phyloP scores from a whole-genome alignment of 768 basidiomycete species.

The Psilocybe subaeruginosa region DNA sequence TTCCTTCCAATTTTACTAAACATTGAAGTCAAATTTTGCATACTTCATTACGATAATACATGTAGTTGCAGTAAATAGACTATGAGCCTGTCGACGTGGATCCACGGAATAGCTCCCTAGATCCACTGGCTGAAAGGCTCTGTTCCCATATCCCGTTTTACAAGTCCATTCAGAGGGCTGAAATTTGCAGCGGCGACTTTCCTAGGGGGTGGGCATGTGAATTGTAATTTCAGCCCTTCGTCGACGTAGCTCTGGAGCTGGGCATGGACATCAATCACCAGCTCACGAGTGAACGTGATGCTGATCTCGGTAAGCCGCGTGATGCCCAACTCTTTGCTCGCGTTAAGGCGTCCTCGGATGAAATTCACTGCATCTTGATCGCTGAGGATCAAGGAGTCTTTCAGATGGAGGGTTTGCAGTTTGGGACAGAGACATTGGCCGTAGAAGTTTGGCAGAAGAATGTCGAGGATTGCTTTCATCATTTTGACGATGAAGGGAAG shows the following conservation, averaged over 20 bases:
- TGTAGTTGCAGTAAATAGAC: no score
- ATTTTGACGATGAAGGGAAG: background rate
- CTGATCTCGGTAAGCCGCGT: background rate
- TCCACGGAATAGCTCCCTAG: background rate
- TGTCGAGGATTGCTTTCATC: slow-evolving; percentile 9
- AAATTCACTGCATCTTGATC: slow-evolving; percentile 5
- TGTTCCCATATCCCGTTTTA: background rate
- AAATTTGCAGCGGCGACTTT: slow-evolving; percentile 3
- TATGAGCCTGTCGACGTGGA: no score
- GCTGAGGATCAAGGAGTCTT: background rate
- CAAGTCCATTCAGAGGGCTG: slow-evolving; percentile 10
- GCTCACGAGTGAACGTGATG: background rate
- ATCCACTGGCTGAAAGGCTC: background rate
- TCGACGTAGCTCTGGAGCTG: background rate
- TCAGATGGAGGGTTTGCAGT: slow-evolving; percentile 5
- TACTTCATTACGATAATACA: no score
- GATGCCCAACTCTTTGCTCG: background rate
- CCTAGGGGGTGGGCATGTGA: slow-evolving; percentile 7
- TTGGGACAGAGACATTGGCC: slow-evolving; percentile 6
- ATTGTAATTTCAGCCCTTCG: slow-evolving; percentile 6
- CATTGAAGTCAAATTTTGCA: no score
- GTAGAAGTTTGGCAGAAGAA: slow-evolving; percentile 6
- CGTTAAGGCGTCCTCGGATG: background rate
- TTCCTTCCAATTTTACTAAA: no score
- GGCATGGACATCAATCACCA: background rate